A percentile compares a stretch with the other conserved stretches of the same genome.
phyloP scores from a whole-genome alignment of 1,284 basidiomycete genomes.

The Cutaneotrichosporon cutaneum region DNA sequence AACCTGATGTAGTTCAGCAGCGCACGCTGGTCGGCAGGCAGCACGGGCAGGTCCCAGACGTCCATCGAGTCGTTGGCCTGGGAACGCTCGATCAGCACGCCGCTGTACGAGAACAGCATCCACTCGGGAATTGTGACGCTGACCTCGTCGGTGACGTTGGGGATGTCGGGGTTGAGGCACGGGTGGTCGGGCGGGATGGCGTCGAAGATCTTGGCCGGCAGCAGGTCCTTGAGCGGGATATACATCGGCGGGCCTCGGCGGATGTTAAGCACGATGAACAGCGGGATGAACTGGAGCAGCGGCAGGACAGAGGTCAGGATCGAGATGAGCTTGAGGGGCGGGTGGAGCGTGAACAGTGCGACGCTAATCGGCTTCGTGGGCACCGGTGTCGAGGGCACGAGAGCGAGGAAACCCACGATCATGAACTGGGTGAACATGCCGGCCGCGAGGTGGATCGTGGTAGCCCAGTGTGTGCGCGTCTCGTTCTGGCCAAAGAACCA shows the following conservation, averaged over 20 bases:
- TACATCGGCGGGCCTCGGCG: constrained; percentile 71
- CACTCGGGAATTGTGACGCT: constrained; percentile 62
- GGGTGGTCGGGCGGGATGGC: constrained; percentile 33
- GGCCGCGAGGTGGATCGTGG: constrained; percentile 65
- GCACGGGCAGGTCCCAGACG: constrained; percentile 78
- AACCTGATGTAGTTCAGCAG: constrained; percentile 42
- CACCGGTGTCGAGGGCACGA: constrained; percentile 46
- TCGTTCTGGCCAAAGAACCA: constrained; percentile 60
- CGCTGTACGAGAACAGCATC: constrained; percentile 76
- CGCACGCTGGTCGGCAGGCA: constrained; percentile 67
- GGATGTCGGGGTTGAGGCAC: constrained; percentile 35
- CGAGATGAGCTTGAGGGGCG: constrained; percentile 20
- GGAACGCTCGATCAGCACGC: constrained; percentile 77
- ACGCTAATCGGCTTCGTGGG: constrained; percentile 24
- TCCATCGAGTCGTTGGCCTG: constrained; percentile 70
- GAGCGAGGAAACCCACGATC: constrained; percentile 50
- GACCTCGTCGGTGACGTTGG: constrained; percentile 47
- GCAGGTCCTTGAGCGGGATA: constrained; percentile 68
- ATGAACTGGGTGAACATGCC: constrained; percentile 61
- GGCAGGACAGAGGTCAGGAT: constrained; percentile 44
- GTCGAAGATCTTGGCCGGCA: constrained; percentile 63
- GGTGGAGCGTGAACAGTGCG: constrained; percentile 6
- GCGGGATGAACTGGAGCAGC: constrained; percentile 58
- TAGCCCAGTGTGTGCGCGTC: constrained; percentile 60
- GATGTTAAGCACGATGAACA: constrained; percentile 60